Evolutionary conservation across 495 filamentous ascomycete genomes (phyloP).

Genomic region (Xylaria longipes): DNA sequence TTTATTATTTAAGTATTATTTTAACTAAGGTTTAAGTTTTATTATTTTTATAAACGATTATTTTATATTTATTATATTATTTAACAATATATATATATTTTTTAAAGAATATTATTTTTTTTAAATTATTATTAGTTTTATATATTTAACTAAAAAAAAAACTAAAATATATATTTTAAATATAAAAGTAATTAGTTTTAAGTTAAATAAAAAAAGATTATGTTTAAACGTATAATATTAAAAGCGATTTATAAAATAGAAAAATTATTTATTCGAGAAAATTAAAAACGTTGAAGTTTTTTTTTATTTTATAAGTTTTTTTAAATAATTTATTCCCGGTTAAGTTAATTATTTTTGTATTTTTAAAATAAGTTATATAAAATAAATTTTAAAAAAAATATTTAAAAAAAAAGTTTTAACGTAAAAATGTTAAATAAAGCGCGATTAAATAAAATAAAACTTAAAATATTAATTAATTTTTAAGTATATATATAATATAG

Average conservation of each 20-base stretch:
- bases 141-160: conserved; percentile 1
- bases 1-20: not conserved
- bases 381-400: not conserved
- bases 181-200: not conserved
- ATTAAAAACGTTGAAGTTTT: not conserved
- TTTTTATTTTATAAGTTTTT: not conserved
- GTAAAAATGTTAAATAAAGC: not conserved
- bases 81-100: conserved; percentile 1
- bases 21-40: not conserved
- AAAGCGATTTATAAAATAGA: not conserved
- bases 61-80: not conserved
- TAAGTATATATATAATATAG: not conserved
- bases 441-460: not conserved
- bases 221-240: not conserved
- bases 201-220: not conserved
- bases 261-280: not conserved
- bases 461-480: not conserved
- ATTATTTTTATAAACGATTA: conserved; percentile 14
- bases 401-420: not conserved
- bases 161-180: not conserved
- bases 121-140: not conserved
- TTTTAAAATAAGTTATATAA: not conserved
- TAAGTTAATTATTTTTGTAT: not conserved
- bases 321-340: not conserved
- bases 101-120: conserved; percentile 6